Base-by-base conservation (phyloP, 441 rosid genomes). In the Capsella rubella region DNA sequence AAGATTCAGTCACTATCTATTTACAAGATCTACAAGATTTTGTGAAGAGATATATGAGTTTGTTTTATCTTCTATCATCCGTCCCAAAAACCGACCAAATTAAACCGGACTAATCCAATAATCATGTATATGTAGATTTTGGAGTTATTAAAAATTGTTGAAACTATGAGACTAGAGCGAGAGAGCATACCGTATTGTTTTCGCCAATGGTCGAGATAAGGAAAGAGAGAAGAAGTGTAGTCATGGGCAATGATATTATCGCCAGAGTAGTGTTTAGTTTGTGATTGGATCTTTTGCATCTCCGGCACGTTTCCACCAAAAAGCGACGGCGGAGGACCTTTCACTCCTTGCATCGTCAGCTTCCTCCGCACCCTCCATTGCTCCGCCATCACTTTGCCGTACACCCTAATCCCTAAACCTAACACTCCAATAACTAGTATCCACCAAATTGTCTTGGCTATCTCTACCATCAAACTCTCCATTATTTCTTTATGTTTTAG, bases 141-240 rank as follows among this genome's bases (percentile, higher is more conserved):
- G 40, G 12, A 47, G 12, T 47, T 12, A 21, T 8, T 2, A 16
- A 31, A 47, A 47, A 56, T 56, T 56, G 42, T 55, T 32, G 42
- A 32, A 56, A 56, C 43, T 27, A 34, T 21, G 6, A 35, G 64
- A 25, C 12, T 37, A 62, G 15, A 43, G 56, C 12, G 31, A 62
- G 15, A 31, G 56, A 54, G 10, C 72, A 34, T 81, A 92, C 97
- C 97, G 47, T 88, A 90, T 81, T 81, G 64, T 74, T 86, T 87
- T 74, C 90, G 78, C 97, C 97, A 92, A 28, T 81, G 90, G 6
- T 88, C 88, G 3, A 89, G 84, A 69, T 88, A 92, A 0, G 97
- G 97, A 64, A 90, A 92, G 67, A 92, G 77, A 28, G 90, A 78
- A 21, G 87, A 85, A 10, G 95, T 84, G 55, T 87, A 89, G 77